Conservation (phyloP, 495 filamentous ascomycete species). For the Neurospora tetrasperma region DNA sequence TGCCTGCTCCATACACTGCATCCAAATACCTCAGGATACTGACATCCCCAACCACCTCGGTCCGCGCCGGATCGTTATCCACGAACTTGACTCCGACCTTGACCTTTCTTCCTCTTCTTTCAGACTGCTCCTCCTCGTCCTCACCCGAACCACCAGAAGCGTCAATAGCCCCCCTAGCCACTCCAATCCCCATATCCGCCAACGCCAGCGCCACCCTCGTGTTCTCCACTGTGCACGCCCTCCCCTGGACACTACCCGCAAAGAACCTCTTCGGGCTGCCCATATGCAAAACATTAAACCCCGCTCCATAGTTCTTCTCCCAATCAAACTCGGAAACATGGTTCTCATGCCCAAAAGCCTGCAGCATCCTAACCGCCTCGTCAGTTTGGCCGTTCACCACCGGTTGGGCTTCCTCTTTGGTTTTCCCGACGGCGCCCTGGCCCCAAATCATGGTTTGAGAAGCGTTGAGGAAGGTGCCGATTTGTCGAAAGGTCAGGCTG, state of each 20-base stretch:
- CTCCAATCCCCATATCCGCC: conserved; percentile 49
- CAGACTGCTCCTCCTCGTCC: neutral
- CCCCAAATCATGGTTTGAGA: conserved; percentile 69
- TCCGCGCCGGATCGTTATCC: conserved; percentile 41
- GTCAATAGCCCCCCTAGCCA: conserved; percentile 37
- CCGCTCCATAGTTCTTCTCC: conserved; percentile 64
- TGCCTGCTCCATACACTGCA: conserved; percentile 29
- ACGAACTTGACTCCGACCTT: conserved; percentile 36
- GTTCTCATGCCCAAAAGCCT: conserved; percentile 81
- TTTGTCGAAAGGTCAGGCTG: conserved; percentile 83
- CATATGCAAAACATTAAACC: conserved; percentile 80
- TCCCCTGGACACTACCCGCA: conserved; percentile 35
- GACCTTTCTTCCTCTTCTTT: neutral
- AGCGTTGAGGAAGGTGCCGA: conserved; percentile 70
- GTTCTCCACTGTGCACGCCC: conserved; percentile 34
- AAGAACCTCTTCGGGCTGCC: conserved; percentile 43
- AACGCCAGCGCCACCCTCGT: conserved; percentile 47
- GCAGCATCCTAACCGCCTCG: conserved; percentile 59
- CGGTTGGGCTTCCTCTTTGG: conserved; percentile 38
- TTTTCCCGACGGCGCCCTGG: conserved; percentile 72
- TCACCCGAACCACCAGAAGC: neutral
- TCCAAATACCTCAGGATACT: conserved; percentile 48
- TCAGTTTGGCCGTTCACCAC: conserved; percentile 60
- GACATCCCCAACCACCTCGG: conserved; percentile 35
- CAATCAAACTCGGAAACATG: conserved; percentile 62